Base-by-base conservation (phyloP, 1,139 yeast species). In the Saccharomyces uvarum region DNA sequence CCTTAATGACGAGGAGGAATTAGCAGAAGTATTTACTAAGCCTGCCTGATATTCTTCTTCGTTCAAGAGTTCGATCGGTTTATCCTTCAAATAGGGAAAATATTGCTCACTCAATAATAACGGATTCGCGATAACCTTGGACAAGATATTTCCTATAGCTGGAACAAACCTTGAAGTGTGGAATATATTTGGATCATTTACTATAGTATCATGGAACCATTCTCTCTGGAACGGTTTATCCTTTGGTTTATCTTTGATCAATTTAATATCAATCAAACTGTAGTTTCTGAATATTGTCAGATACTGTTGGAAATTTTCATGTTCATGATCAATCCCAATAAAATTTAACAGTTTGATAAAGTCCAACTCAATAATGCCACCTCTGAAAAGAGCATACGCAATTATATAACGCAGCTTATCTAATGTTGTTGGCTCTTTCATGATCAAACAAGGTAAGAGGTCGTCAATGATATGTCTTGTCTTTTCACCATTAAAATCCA, bases 401-500 rank as follows among this genome's bases (percentile, higher is more conserved):
- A 88, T 75, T n/a, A 93, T 79, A 48, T 88, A 75, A 58, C 99
- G 79, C 60, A 89, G 76, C 66, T 88, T 88, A 63, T 89, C 95
- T 50, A 79, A 77, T 24, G 77, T 74, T 27, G 74, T 75, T 52
- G 82, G 74, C 52, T 75, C 77, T 53, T 77, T 74, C 60, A 84
- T 72, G 24, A 81, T 80, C 46, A 91, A 73, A 41, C 84, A 68
- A 3, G 74, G 77, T 31, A 93, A 75, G 57, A 91, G 73, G 50
- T 81, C 83, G 54, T 84, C 88, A 49, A 90, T 84, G 16, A 90
- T 72, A 49, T 79, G 78, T 63, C 82, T 82, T 51, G 81, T 81
- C 58, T 79, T 79, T 50, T 78, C 81, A 2, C 95, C 93, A 61
- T 89, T 88, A 52, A 84, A 77, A 55, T 82, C 83, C 2, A 82